These are phyloP conservation scores for Metschnikowia picachoensis DNA, from an alignment of 805 yeast species.

Conservation along the genomic window DNA sequence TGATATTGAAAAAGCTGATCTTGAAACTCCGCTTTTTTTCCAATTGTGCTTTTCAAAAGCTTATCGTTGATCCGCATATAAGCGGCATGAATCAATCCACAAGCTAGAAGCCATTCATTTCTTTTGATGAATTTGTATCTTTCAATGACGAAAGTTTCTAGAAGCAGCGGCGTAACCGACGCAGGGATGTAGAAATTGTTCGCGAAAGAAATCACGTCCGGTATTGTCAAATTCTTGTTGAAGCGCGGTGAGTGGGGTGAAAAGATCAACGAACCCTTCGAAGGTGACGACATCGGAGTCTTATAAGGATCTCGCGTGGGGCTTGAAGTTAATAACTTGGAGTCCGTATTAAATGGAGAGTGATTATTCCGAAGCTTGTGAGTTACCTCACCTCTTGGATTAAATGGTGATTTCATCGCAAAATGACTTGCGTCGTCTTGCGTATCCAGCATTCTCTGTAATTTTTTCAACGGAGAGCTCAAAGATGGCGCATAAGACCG, in stretches of 20 bases:
- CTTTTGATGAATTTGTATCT: constrained; percentile 48
- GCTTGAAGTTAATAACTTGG: background rate
- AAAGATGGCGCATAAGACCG: constrained; percentile 28
- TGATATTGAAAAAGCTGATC: constrained; percentile 51
- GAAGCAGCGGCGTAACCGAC: constrained; percentile 45
- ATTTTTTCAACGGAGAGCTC: constrained; percentile 36
- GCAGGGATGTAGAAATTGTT: constrained; percentile 62
- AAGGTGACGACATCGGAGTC: constrained; percentile 7
- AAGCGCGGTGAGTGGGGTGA: constrained; percentile 13
- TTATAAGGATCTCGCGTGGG: constrained; percentile 20
- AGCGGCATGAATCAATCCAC: constrained; percentile 62
- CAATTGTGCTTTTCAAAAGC: constrained; percentile 42
- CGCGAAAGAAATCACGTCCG: constrained; percentile 45
- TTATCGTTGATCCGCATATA: constrained; percentile 51
- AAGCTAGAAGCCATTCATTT: constrained; percentile 65
- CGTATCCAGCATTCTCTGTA: constrained; percentile 24
- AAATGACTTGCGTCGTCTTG: background rate
- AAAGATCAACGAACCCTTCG: constrained; percentile 2
- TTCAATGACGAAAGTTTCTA: constrained; percentile 49
- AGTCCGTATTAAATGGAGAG: constrained; percentile 13
- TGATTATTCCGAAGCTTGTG: constrained; percentile 4
- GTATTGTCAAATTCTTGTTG: constrained; percentile 24
- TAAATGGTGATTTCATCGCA: constrained; percentile 13
- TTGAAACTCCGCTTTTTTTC: constrained; percentile 45
- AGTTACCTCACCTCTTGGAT: constrained; percentile 4